phyloP scores from a whole-genome alignment of 306 rosid genomes.

The Begonia masoniana region DNA sequence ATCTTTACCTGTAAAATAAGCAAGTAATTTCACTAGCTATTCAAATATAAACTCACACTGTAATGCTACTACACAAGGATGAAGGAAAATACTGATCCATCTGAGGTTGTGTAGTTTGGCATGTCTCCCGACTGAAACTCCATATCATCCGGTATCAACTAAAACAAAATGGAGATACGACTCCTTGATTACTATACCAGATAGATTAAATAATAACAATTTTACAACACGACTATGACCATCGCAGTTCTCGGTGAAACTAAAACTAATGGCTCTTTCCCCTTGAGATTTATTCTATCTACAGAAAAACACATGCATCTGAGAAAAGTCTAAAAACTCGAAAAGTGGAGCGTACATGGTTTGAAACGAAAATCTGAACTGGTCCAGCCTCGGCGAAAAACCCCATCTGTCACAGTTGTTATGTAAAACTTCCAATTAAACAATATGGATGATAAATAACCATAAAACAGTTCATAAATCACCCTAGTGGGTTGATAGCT shows the following conservation, averaged over 20 bases:
- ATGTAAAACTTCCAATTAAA: slow-evolving; percentile 22
- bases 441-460: not conserved
- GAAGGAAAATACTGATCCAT: slow-evolving; percentile 64
- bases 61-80: slow-evolving; percentile 3
- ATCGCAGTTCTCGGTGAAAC: no score
- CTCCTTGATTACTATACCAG: not conserved
- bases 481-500: not conserved
- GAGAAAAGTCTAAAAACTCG: not conserved
- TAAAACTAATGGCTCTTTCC: no score
- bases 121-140: slow-evolving; percentile 91
- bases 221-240: no score
- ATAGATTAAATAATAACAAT: no score
- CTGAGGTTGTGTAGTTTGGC: slow-evolving; percentile 94
- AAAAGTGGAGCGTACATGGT: slow-evolving; percentile 47
- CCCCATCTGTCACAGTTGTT: slow-evolving; percentile 47
- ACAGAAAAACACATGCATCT: not conserved
- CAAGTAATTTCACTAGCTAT: slow-evolving; percentile 5
- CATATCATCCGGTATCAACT: slow-evolving; percentile 99
- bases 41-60: not conserved
- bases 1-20: slow-evolving; percentile 63
- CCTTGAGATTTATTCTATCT: not conserved
- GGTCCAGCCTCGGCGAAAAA: slow-evolving; percentile 99
- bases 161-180: slow-evolving; percentile 7
- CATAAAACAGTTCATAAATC: slow-evolving; percentile 3
- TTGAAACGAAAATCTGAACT: slow-evolving; percentile 95